Base-by-base conservation (phyloP, 1,139 yeast genomes). In the Barnettozyma hawaiiensis region DNA sequence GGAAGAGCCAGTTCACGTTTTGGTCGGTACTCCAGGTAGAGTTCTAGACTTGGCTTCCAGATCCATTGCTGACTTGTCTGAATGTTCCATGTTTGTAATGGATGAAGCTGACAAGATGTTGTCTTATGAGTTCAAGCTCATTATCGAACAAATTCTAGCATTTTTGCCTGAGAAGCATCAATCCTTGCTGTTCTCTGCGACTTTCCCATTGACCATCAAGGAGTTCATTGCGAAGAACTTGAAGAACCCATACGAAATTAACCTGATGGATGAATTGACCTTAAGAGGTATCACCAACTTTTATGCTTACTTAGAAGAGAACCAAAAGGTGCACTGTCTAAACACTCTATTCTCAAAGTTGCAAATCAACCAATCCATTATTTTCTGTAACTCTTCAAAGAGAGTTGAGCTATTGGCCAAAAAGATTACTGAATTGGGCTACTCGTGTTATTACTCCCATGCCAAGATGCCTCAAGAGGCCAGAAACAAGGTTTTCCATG, bases 51-150 rank as follows among this genome's bases (percentile, higher is more conserved):
- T 92, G 61, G 96, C 97, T 7, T 76, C 92, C 35, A 83, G 96
- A 70, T 74, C 77, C 45, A 74, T 90, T 45, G 96, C 95, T 16
- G 95, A 92, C 61, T 76, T 94, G 50, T 79, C 86, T 41, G 86
- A 84, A 54, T 87, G 97, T 66, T 82, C 86, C 37, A 73, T 89
- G 64, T 90, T 92, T 62, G 82, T 94, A 44, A 90, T 92, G 97
- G 99, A 92, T 66, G 99, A 92, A 71, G 99, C 98, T 42, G 99
- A 92, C 67, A 94, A 92, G 66, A 86, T 92, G 84, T 76, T 92
- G 51, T 81, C 94, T 38, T 81, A 90, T 55, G 98, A 92, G 61
- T 94, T 92, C 65, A 85, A 85, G 55, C 78, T 80, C 32, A 81
- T 90, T 46, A 86, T 92, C 54, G 96, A 86, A 64, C 96, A 87